These are phyloP conservation scores for Lophiostoma macrostomum DNA, from an alignment of 495 filamentous ascomycete species.

Conservation along the genomic window DNA sequence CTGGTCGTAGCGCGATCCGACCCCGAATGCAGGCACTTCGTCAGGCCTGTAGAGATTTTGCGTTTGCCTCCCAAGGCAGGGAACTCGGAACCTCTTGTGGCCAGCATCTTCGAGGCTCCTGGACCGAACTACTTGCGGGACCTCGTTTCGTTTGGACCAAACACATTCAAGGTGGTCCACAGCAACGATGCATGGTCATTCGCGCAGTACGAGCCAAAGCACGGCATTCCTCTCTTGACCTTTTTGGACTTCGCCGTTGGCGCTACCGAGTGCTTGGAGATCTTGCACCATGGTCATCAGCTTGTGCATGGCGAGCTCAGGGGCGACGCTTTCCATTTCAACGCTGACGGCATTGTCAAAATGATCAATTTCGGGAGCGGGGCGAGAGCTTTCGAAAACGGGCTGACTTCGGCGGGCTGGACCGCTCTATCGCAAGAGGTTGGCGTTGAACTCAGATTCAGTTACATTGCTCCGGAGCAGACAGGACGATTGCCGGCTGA, in stretches of 20 bases:
- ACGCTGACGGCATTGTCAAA: constrained; percentile 66
- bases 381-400: constrained; percentile 79
- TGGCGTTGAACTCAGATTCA: constrained; percentile 77
- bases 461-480: constrained; percentile 87
- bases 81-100: constrained; percentile 63
- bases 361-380: constrained; percentile 82
- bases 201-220: constrained; percentile 37
- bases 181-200: constrained; percentile 33
- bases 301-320: constrained; percentile 85
- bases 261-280: constrained; percentile 77
- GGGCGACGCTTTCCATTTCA: constrained; percentile 83
- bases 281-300: constrained; percentile 77
- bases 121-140: constrained; percentile 69
- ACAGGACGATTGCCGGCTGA: constrained; percentile 86
- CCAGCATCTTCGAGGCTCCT: constrained; percentile 74
- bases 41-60: constrained; percentile 69
- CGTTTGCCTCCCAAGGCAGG: constrained; percentile 61
- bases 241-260: constrained; percentile 90
- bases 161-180: constrained; percentile 42
- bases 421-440: constrained; percentile 71
- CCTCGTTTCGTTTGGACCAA: constrained; percentile 72
- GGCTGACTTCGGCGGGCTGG: constrained; percentile 81
- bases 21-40: constrained; percentile 68
- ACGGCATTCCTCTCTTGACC: constrained; percentile 62
- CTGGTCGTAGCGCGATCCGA: constrained; percentile 67